Evolutionary conservation across 83 land plant genomes (phyloP).

Genomic region (Picea abies): DNA sequence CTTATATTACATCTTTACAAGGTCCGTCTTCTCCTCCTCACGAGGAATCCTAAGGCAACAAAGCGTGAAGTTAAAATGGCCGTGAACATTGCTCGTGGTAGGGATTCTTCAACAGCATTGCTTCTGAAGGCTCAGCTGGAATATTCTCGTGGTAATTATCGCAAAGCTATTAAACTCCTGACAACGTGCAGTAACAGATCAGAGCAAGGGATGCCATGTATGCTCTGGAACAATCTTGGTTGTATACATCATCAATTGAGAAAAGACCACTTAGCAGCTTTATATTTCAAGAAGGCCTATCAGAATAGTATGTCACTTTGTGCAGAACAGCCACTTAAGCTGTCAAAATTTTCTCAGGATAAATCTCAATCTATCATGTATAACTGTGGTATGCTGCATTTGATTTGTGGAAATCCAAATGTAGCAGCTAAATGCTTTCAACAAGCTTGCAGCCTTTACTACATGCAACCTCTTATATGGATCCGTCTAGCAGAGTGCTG

Average conservation of each 20-base stretch:
- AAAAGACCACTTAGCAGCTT: slow-evolving; percentile 59
- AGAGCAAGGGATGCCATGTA: slow-evolving; percentile 56
- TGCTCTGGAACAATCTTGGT: slow-evolving; percentile 86
- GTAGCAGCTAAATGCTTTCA: slow-evolving; percentile 85
- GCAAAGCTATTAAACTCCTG: slow-evolving; percentile 87
- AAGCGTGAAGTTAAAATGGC: slow-evolving; percentile 92
- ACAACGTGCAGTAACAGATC: slow-evolving; percentile 65
- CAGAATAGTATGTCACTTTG: slow-evolving; percentile 31
- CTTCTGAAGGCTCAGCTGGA: slow-evolving; percentile 94
- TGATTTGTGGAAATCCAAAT: slow-evolving; percentile 83
- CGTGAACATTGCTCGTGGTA: slow-evolving; percentile 79
- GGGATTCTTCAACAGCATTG: slow-evolving; percentile 79
- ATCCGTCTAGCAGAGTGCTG: slow-evolving; percentile 95
- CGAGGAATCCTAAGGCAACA: slow-evolving; percentile 77
- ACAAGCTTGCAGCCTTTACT: slow-evolving; percentile 65
- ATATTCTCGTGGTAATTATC: slow-evolving; percentile 89
- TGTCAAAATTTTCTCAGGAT: slow-evolving; percentile 72
- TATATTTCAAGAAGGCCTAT: slow-evolving; percentile 75
- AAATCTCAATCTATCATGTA: slow-evolving; percentile 79
- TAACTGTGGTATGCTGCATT: slow-evolving; percentile 86
- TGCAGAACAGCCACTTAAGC: slow-evolving; percentile 60
- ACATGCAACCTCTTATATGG: slow-evolving; percentile 82
- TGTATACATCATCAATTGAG: slow-evolving; percentile 80
- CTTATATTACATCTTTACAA: slow-evolving; percentile 88
- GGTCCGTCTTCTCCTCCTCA: slow-evolving; percentile 76